Base-by-base conservation (phyloP, 768 basidiomycete species). In the Lepiota brunneoincarnata region DNA sequence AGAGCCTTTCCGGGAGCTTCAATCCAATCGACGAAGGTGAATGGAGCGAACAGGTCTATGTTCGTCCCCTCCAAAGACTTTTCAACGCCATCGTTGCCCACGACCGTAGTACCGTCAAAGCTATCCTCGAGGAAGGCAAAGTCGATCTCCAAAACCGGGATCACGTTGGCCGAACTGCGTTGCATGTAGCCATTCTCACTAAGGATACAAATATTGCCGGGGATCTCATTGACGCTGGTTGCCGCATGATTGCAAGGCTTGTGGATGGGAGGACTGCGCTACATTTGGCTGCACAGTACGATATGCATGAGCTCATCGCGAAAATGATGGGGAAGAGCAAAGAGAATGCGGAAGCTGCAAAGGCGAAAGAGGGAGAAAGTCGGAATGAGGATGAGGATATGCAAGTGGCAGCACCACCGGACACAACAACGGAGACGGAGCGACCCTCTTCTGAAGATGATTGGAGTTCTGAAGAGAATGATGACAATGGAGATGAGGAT, bases 21-120 rank as follows among this genome's bases (percentile, higher is more conserved):
- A 79, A 82, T 49, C 83, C 83, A 0, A 84, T 85, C 61, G 83
- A 87, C 56, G 79, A 76, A 11, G 82, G 81, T 10, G 82, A 84
- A 71, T 87, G 84, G 84, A 75, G 76, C 53, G 80, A 73, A 31
- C 79, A 82, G 57, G 82, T 79, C 7, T 87, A 85, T 63, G 73
- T 84, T 56, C 80, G 77, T 10, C 73, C 72, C 12, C 73, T 75
- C 0, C 78, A 80, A 52, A 73, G 75, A 54, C 76, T 87, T 53
- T 85, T 86, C 67, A 61, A 67, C 9, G 80, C 80, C n/a, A 81
- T 87, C 55, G 76, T 72, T 2, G 61, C 70, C 2, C 66, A 70
- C 41, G 78, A 87, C 58, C 18, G 28, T 15, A 14, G 15, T 6
- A 23, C 21, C 24, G 67, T 70, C 0, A 64, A 65, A 4, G 58